These are phyloP conservation scores for Lojkania enalia DNA, from an alignment of 2,329 filamentous ascomycete species.

Conservation along the genomic window DNA sequence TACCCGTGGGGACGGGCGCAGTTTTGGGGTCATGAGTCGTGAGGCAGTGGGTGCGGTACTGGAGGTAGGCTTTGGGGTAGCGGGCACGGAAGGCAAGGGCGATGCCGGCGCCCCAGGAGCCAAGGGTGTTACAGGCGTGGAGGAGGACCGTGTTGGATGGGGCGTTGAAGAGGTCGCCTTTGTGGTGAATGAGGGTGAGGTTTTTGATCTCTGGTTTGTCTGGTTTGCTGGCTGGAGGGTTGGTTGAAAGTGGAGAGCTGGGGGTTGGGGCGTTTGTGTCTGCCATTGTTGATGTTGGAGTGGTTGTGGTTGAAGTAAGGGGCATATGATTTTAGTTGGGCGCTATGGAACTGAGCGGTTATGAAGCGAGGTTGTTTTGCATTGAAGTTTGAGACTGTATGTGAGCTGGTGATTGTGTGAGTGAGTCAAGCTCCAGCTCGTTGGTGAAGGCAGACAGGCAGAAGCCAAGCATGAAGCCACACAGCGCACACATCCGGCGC, in stretches of 20 bases:
- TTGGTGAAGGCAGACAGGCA: too few species aligned
- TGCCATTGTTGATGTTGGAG: neutral
- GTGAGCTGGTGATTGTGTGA: too few species aligned
- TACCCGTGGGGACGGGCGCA: conserved; percentile 43
- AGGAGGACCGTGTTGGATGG: conserved; percentile 56
- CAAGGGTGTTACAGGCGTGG: conserved; percentile 63
- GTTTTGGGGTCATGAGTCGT: conserved; percentile 22
- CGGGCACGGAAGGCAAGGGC: conserved; percentile 54
- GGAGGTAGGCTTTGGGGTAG: conserved; percentile 56
- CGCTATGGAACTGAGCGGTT: too few species aligned
- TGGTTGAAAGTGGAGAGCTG: neutral
- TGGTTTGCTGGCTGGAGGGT: neutral
- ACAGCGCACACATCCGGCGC: too few species aligned
- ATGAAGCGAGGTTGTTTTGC: too few species aligned
- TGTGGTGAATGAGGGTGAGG: conserved; percentile 25
- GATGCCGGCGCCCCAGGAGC: conserved; percentile 63
- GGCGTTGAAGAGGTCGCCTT: conserved; percentile 58
- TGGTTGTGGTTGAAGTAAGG: neutral
- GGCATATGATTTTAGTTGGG: too few species aligned
- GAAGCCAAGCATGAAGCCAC: too few species aligned
- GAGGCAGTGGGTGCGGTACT: conserved; percentile 55
- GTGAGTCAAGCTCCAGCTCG: too few species aligned
- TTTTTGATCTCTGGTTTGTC: neutral
- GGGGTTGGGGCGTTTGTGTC: neutral
- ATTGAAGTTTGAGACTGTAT: too few species aligned